Base-by-base conservation (phyloP, 2,329 filamentous ascomycete species). In the Tolypocladium tropicale region DNA sequence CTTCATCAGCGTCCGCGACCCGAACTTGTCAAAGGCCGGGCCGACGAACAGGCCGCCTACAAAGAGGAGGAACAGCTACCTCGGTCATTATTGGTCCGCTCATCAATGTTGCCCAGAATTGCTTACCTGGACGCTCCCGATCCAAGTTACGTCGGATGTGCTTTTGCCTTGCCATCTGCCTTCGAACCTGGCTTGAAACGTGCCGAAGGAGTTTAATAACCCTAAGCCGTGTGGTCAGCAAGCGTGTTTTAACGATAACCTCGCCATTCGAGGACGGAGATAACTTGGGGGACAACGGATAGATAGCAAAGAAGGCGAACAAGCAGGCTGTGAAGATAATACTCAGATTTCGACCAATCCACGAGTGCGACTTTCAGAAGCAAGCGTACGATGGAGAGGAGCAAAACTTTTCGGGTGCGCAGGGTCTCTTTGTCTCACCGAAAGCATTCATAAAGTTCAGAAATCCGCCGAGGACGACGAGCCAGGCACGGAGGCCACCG, bases 111-210 rank as follows among this genome's bases (percentile, higher is more conserved):
- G n/a, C n/a, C 6, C n/a, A 11, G 37, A 21, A 6, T n/a, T 41
- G 6, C 56, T 51, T 61, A 64, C 64, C 57, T 68, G 67, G 25
- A 62, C 33, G 51, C 65, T 63, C 14, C 76, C 74, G 48, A 78
- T 74, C 74, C 74, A 77, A 23, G 73, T 69, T 18, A 76, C 61
- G 46, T 43, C 68, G 61, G 41, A 64, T 23, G 72, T 67, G 6
- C 63, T 59, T 32, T 48, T 53, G 61, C 75, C 55, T 49, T 68
- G 59, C 62, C 71, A 62, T 53, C 66, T 71, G 6, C 34, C 34
- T 50, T 61, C 60, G 59, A 83, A 84, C 64, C 78, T 77, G 4
- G 74, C 74, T 58, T 83, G 79, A 56, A 80, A 83, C 3, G 78
- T 74, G 4, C 80, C 80, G 58, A 81, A 83, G n/a, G 76, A 66